phyloP scores from a whole-genome alignment of 495 filamentous ascomycete species.

The Choiromyces venosus region DNA sequence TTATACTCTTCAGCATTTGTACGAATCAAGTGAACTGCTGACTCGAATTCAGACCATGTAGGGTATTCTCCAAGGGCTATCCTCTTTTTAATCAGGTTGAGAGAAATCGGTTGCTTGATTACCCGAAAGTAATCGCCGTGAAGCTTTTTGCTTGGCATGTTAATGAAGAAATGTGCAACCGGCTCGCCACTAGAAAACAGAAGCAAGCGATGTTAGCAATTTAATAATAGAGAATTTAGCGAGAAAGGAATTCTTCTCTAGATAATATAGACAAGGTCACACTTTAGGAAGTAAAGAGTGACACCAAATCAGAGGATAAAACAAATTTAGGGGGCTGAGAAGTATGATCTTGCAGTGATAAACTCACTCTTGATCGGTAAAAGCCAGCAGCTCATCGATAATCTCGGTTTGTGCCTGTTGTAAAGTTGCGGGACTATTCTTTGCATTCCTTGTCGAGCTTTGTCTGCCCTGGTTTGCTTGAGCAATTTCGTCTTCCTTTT shows the following conservation, averaged over 20 bases:
- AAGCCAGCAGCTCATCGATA: conserved; percentile 38
- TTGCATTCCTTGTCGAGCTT: conserved; percentile 22
- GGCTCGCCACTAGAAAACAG: conserved; percentile 53
- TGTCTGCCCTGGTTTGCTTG: conserved; percentile 18
- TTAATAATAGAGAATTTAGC: background rate
- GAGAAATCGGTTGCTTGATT: conserved; percentile 66
- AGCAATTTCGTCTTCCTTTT: conserved; percentile 23
- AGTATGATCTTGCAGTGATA: background rate
- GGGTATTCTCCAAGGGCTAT: conserved; percentile 58
- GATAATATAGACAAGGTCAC: conserved; percentile 1
- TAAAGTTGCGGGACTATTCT: conserved; percentile 14
- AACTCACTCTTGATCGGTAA: conserved; percentile 38
- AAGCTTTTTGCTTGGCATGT: conserved; percentile 56
- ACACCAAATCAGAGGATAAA: conserved; percentile 2
- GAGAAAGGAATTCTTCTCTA: background rate
- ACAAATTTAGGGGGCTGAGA: background rate
- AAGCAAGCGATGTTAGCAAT: conserved; percentile 29
- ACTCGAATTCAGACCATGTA: conserved; percentile 72
- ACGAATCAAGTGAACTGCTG: conserved; percentile 72
- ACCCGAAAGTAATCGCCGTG: conserved; percentile 68
- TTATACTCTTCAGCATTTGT: conserved; percentile 82
- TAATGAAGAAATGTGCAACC: conserved; percentile 66
- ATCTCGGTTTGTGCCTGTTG: conserved; percentile 33
- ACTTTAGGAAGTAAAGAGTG: background rate
- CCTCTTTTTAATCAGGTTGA: conserved; percentile 69